Base-by-base conservation (phyloP, 148 eudicot species). In the Vaccinium darrowii region DNA sequence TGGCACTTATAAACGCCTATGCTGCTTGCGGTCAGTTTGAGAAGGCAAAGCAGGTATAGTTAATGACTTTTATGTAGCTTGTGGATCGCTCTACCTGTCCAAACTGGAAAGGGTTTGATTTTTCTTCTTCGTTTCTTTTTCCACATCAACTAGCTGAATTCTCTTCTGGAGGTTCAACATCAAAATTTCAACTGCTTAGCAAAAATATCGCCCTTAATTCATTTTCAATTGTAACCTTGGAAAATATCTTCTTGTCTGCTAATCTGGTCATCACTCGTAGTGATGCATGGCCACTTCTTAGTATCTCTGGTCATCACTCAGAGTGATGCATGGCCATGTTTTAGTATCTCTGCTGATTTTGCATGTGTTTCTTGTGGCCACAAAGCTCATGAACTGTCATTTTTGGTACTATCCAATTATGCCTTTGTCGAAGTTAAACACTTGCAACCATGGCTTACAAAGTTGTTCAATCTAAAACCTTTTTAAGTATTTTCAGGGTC, bases 1-100 rank as follows among this genome's bases (percentile, higher is more conserved):
- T 91, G 98, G 94, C 98, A 81, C 94, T 95, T 82, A 89, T 94
- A 87, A 92, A 97, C 84, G 98, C 93, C 76, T 97, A 93, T 93
- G 95, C 93, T 81, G 87, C 94, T 51, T 92, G 91, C 88, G 98
- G 98, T 50, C 90, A 87, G 74, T 89, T 91, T 84, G 92, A 93
- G 81, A 91, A 95, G 87, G 99, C 99, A 56, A 95, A 93, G 90
- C 86, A 93, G 98, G 98, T 95, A 88, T 60, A 52, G 1, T 83
- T 43, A 84, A 72, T 74, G 18, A 53, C 81, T 75, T 76, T 65
- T 39, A 67, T 62, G 18, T 71, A 12, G 21, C 25, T 63, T 78
- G 18, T 65, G 82, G 27, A 82, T 23, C 21, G 6, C 18, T 21
- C 56, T 19, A 69, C 19, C 30, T 73, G 49, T 79, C 25, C 58